Percentiles rank a stretch among this genome's conserved stretches.
Conservation (phyloP, 2,329 filamentous ascomycete species). For the Emergomyces orientalis region DNA sequence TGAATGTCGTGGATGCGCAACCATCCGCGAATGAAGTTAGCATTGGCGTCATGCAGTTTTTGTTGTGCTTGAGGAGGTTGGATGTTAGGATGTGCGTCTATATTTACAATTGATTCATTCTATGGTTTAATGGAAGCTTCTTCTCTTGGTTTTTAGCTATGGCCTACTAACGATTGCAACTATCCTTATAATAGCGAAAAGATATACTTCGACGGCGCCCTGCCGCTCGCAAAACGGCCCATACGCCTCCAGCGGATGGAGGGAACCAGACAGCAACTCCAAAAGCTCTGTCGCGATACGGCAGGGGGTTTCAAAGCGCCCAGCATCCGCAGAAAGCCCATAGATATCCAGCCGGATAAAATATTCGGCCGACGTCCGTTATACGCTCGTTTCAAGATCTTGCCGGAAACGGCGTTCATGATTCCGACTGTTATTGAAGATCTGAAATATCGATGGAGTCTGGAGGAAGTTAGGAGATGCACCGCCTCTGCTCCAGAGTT, state of each 20-base stretch:
- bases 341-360: constrained; percentile 15
- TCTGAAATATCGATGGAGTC: constrained; percentile 38
- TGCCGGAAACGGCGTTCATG: constrained; percentile 57
- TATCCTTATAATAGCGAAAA: constrained; percentile 42
- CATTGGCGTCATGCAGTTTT: constrained; percentile 49
- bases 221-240: constrained; percentile 58
- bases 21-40: constrained; percentile 58
- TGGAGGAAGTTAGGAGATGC: constrained; percentile 18
- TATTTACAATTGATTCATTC: background rate
- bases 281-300: constrained; percentile 37
- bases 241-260: constrained; percentile 55
- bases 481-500: constrained; percentile 26
- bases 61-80: constrained; percentile 49
- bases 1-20: constrained; percentile 43
- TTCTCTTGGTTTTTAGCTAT: constrained; percentile 9
- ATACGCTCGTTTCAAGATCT: constrained; percentile 24
- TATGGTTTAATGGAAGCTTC: background rate
- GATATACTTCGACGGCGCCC: constrained; percentile 78
- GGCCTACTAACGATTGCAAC: background rate
- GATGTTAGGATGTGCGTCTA: constrained; percentile 52
- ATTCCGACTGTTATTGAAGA: constrained; percentile 69
- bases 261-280: constrained; percentile 49
- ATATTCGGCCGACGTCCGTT: constrained; percentile 23
- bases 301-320: constrained; percentile 21
- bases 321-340: constrained; percentile 5